phyloP scores from a whole-genome alignment of 306 rosid genomes.

The Dalbergia oliveri region DNA sequence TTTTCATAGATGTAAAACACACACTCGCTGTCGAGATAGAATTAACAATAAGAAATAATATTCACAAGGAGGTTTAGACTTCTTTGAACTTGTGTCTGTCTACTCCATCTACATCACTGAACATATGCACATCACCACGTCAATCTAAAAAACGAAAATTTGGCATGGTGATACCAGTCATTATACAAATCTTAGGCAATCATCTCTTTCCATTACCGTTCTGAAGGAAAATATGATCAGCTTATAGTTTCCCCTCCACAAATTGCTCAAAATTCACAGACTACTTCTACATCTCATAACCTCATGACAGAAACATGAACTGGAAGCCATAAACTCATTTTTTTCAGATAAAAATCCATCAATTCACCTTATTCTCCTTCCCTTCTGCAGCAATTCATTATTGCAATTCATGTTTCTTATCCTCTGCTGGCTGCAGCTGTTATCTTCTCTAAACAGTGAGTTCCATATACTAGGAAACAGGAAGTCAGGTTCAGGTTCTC shows the following conservation, averaged over 20 bases:
- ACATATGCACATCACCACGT: not conserved
- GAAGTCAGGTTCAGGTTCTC: not conserved
- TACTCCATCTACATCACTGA: too few species aligned
- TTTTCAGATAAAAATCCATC: not conserved
- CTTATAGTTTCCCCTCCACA: not conserved
- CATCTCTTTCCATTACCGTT: not conserved
- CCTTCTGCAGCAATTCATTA: constrained; percentile 5
- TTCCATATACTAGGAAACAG: not conserved
- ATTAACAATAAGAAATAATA: not conserved
- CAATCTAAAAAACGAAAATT: not conserved
- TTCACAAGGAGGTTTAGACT: not conserved
- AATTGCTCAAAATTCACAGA: not conserved
- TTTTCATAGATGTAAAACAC: not conserved
- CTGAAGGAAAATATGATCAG: not conserved
- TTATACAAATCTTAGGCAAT: not conserved
- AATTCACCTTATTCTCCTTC: not conserved
- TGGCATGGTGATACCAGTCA: not conserved
- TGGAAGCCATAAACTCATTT: not conserved
- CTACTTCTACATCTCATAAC: not conserved
- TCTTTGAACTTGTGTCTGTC: not conserved
- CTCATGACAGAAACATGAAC: not conserved
- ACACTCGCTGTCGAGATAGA: not conserved
- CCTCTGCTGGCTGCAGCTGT: constrained; percentile 10
- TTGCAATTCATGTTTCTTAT: not conserved
- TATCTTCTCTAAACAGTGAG: not conserved